Evolutionary conservation across 306 rosid species (phyloP), one percentile per base, ranked within the genome.

Genomic region (Arachis stenosperma): DNA sequence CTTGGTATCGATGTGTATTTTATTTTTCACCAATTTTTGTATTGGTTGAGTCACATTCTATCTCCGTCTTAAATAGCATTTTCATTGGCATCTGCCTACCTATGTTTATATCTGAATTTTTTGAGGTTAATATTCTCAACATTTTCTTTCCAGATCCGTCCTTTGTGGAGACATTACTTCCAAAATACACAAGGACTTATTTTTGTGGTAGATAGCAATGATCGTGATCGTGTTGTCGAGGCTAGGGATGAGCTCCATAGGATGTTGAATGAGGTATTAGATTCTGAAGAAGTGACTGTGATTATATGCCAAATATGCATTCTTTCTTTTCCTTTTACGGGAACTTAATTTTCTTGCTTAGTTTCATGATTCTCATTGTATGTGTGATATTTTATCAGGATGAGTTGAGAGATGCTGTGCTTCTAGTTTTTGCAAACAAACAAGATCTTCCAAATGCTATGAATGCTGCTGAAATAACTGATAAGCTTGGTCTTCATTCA

Each of bases 401-500:
- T 80, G 97, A 90, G 82, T 84, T 90, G 77, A 86, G 94, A 81
- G 97, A 90, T 66, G 97, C 97, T 0, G 97, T 90, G 78, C 88
- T 90, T 67, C 90, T 90, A 56, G 97, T 90, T 71, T 90, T 90
- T 71, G 97, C 94, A 11, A 90, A 90, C 84, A 90, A 90, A 73
- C 97, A 90, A 85, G 97, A 90, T 90, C 97, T 90, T 80, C 97
- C 97, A 39, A 90, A 90, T 80, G 97, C 97, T 79, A 88, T 88
- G 96, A 90, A 90, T 84, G 92, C 96, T 72, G 96, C 96, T n/a
- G 96, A 89, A 80, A 89, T 89, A 41, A 89, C 96, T 47, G 96
- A 90, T 73, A 90, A 90, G 86, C 96, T 90, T 15, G 96, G 96
- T 40, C 96, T 90, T 76, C 92, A 90, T 83, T 87, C 96, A 3